A percentile compares a stretch with the other conserved stretches of the same genome.
These are phyloP conservation scores for Clarireedia sp. DNA, from an alignment of 2,329 filamentous ascomycete genomes.

Conservation along the genomic window DNA sequence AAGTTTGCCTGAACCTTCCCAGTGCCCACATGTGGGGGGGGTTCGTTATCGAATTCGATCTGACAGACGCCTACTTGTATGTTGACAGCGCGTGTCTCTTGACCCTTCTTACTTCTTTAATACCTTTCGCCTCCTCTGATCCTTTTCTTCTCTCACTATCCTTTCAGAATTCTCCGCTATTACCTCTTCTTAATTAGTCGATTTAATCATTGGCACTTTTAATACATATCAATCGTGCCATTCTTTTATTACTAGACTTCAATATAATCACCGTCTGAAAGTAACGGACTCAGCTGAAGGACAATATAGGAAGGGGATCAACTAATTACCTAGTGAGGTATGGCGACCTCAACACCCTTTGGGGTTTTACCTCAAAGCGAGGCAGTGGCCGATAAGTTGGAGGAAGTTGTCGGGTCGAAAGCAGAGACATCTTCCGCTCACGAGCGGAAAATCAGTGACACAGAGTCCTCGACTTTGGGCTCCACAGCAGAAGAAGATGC, in stretches of 20 bases:
- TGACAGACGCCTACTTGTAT: too few species aligned
- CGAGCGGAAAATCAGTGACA: conserved; percentile 1
- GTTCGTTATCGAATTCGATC: too few species aligned
- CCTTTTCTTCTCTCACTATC: too few species aligned
- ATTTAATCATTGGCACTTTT: too few species aligned
- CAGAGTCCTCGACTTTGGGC: conserved; percentile 1
- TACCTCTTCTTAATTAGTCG: too few species aligned
- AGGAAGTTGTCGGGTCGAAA: conserved; percentile 2
- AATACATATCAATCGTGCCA: too few species aligned
- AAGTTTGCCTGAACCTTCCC: too few species aligned
- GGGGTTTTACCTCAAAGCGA: conserved; percentile 11
- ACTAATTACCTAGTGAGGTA: not conserved
- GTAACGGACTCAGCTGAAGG: not conserved
- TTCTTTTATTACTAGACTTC: not conserved
- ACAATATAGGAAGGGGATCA: not conserved
- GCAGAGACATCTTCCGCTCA: not conserved
- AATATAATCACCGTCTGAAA: not conserved
- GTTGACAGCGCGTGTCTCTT: too few species aligned
- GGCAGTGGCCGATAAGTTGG: conserved; percentile 3
- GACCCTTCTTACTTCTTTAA: too few species aligned
- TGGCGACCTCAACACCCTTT: conserved; percentile 13
- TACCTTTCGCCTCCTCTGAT: too few species aligned
- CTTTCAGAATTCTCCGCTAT: too few species aligned
- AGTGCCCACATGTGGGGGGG: too few species aligned
- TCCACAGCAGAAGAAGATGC: conserved; percentile 1